phyloP scores from a whole-genome alignment of 352 stramenopile species.

The Globisporangium barbulae region DNA sequence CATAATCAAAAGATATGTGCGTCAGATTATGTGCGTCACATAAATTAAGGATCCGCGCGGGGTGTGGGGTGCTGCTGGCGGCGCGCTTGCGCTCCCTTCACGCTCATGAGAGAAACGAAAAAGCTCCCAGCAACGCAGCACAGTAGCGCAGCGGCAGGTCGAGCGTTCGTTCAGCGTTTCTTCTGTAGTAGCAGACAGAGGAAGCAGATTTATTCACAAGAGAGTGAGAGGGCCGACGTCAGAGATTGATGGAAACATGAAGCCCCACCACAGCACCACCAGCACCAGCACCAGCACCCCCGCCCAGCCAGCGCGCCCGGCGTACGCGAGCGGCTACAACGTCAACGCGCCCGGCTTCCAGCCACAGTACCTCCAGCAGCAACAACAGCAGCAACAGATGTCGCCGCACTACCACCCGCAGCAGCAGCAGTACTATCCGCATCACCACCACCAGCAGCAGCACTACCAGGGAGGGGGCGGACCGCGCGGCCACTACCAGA shows the following conservation, averaged over 20 bases:
- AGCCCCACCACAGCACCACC: conserved; percentile 33
- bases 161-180: conserved; percentile 8
- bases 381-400: conserved; percentile 20
- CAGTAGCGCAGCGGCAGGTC: conserved; percentile 9
- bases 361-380: conserved; percentile 31
- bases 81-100: conserved; percentile 4
- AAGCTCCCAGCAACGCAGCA: conserved; percentile 8
- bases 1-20: too few relatives aligned
- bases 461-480: conserved; percentile 25
- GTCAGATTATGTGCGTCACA: neutral
- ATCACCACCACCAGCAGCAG: conserved; percentile 33
- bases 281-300: conserved; percentile 13
- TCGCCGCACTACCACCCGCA: conserved; percentile 32
- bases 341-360: conserved; percentile 34
- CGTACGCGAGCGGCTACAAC: conserved; percentile 25
- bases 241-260: conserved; percentile 46
- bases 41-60: neutral
- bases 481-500: conserved; percentile 35
- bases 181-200: neutral
- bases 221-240: neutral
- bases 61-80: neutral
- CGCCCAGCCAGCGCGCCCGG: conserved; percentile 8
- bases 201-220: neutral
- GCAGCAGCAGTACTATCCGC: conserved; percentile 3
- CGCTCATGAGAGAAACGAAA: conserved; percentile 11